Percentiles rank a stretch among this genome's conserved stretches.
Evolutionary conservation across 1,139 yeast species (phyloP).

Genomic region (Lipomyces yarrowii): DNA sequence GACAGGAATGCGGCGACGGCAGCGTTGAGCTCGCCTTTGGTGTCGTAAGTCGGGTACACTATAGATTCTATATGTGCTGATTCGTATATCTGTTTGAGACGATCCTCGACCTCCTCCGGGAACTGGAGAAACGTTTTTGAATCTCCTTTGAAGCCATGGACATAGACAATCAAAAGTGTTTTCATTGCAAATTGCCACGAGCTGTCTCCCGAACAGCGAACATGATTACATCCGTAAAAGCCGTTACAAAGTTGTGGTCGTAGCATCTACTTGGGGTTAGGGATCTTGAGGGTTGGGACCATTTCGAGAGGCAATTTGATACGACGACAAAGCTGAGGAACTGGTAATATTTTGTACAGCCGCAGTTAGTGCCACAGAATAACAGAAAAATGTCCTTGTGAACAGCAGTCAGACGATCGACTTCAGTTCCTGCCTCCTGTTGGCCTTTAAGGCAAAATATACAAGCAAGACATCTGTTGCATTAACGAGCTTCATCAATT

Average conservation of each 20-base stretch:
- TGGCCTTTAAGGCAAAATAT: not conserved
- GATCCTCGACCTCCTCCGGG: conserved; percentile 23
- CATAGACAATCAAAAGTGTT: conserved; percentile 27
- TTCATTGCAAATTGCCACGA: conserved; percentile 13
- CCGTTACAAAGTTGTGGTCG: not conserved
- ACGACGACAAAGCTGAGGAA: not conserved
- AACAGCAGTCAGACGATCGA: not conserved
- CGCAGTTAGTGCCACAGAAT: not conserved
- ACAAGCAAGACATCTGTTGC: not conserved
- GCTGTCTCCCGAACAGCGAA: not conserved
- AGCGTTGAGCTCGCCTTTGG: conserved; percentile 27
- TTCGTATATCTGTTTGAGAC: conserved; percentile 7
- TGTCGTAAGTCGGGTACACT: conserved; percentile 33
- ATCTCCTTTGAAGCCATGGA: conserved; percentile 34
- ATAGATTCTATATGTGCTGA: conserved; percentile 13
- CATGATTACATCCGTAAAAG: not conserved
- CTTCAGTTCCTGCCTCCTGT: not conserved
- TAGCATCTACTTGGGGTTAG: not conserved
- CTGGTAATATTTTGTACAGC: not conserved
- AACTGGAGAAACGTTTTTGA: conserved; percentile 29
- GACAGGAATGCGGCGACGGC: conserved; percentile 24
- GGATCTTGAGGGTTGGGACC: not conserved
- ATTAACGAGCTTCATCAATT: too few species aligned
- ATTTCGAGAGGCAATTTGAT: not conserved
- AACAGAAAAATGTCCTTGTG: not conserved